Evolutionary conservation across 768 basidiomycete species (phyloP), one percentile per base, ranked within the genome.

Genomic region (Cystoderma amianthinum): DNA sequence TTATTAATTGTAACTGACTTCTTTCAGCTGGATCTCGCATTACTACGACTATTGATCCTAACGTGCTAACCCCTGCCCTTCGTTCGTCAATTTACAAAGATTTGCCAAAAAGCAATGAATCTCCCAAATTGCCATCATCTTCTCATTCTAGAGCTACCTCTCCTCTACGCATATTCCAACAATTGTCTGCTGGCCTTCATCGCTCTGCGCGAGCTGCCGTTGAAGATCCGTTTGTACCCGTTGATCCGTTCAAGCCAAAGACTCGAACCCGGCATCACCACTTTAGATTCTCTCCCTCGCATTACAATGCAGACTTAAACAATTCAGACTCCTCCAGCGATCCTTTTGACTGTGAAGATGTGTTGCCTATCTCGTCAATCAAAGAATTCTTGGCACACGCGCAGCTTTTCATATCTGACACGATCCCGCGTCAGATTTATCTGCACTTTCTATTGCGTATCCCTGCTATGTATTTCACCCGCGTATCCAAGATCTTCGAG

Each of bases 381-480:
- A 52, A 45, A 25, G 37, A 41, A 33, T 42, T 54, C 30, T 39
- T 49, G 23, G 47, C 45, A 15, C 53, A 61, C 30, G 44, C 48
- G 4, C 45, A 43, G 7, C 19, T 48, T 12, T 65, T 68, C 49
- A 18, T 68, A 12, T 48, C 56, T 4, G 68, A 73, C 44, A 64
- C 62, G 10, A 52, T 74, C 4, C 69, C 67, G 10, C 57, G 69
- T 12, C 56, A 69, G 34, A n/a, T 70, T 4, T 71, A 71, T 44
- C 62, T 71, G 32, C 60, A 68, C 48, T 40, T 67, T 32, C 73
- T 89, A 5, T 68, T 89, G 13, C 73, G 79, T 30, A 30, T 30
- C 9, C 88, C 87, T 2, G 74, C 82, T 0, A 65, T 88, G 51
- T 90, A 90, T 53, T 90, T 88, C 58, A 74, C 80, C 2, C 79